Evolutionary conservation across 768 basidiomycete species (phyloP).

Genomic region (Sutorius australiensis): DNA sequence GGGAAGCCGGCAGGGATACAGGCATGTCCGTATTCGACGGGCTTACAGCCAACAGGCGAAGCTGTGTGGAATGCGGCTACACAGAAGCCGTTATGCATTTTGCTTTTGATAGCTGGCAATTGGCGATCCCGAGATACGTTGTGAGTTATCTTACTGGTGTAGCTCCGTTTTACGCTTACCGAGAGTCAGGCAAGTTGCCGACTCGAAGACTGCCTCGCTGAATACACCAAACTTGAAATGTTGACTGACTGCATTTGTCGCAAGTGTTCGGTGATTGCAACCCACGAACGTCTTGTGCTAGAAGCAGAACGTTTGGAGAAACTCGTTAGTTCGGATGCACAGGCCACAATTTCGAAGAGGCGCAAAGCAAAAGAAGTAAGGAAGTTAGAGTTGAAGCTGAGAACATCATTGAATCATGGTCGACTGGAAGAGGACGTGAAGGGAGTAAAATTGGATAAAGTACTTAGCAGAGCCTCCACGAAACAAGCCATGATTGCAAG

Average conservation of each 20-base stretch:
- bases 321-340: constrained; percentile 30
- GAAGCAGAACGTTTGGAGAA: constrained; percentile 59
- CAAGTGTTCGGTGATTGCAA: constrained; percentile 82
- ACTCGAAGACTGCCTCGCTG: constrained; percentile 79
- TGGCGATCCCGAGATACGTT: constrained; percentile 62
- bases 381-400: constrained; percentile 58
- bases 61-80: constrained; percentile 87
- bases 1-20: constrained; percentile 33
- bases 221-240: constrained; percentile 86
- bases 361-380: constrained; percentile 69
- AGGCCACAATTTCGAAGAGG: constrained; percentile 67
- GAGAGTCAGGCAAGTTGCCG: constrained; percentile 53
- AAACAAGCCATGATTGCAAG: constrained; percentile 92
- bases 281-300: constrained; percentile 56
- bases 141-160: constrained; percentile 40
- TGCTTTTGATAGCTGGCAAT: constrained; percentile 79
- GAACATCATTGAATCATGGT: constrained; percentile 63
- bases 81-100: constrained; percentile 94
- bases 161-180: constrained; percentile 8
- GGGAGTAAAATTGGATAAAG: constrained; percentile 76
- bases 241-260: constrained; percentile 92
- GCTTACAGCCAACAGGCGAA: constrained; percentile 83
- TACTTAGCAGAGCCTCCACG: constrained; percentile 69
- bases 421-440: constrained; percentile 82
- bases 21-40: constrained; percentile 83